These are phyloP conservation scores for Gnomoniopsis smithogilvyi DNA, from an alignment of 2,329 filamentous ascomycete genomes.

Conservation along the genomic window DNA sequence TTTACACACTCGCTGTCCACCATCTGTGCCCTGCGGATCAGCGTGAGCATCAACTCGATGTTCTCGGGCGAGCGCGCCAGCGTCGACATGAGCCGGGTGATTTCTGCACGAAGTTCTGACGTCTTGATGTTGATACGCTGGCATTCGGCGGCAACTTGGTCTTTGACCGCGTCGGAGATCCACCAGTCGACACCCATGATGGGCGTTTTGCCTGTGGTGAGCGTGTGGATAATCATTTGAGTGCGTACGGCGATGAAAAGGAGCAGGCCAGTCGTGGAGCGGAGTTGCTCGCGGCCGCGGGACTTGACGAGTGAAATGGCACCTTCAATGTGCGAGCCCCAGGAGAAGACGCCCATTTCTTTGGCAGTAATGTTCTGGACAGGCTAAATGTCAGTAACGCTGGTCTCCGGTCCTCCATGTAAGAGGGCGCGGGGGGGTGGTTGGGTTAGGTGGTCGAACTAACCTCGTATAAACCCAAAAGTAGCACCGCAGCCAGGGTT, in stretches of 20 bases:
- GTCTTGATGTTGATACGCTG: slow-evolving; percentile 52
- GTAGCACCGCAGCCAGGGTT: slow-evolving; percentile 56
- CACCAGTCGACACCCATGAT: slow-evolving; percentile 58
- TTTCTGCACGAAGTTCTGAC: slow-evolving; percentile 53
- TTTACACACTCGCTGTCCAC: slow-evolving; percentile 49
- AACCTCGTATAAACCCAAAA: slow-evolving; percentile 59
- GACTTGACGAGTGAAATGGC: slow-evolving; percentile 60
- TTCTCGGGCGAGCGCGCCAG: slow-evolving; percentile 45
- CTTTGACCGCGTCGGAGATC: slow-evolving; percentile 50
- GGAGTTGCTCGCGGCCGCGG: slow-evolving; percentile 52
- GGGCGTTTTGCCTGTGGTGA: slow-evolving; percentile 50
- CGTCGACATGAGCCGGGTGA: slow-evolving; percentile 46
- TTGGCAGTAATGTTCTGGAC: slow-evolving; percentile 49
- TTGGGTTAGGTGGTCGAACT: slow-evolving; percentile 3
- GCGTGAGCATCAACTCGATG: slow-evolving; percentile 45
- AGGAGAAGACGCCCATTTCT: slow-evolving; percentile 52
- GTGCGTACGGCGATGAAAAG: slow-evolving; percentile 59
- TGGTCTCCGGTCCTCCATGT: neutral
- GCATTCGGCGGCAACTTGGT: slow-evolving; percentile 44
- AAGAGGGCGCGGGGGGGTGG: too few species aligned
- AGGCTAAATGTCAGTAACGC: neutral
- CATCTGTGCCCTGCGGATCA: slow-evolving; percentile 49
- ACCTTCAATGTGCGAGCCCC: slow-evolving; percentile 63
- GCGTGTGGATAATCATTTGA: slow-evolving; percentile 59
- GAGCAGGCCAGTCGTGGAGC: slow-evolving; percentile 48